A percentile compares a stretch with the other conserved stretches of the same genome.
Conservation (phyloP, 2,329 filamentous ascomycete species). For the Colletotrichum eremochloae region DNA sequence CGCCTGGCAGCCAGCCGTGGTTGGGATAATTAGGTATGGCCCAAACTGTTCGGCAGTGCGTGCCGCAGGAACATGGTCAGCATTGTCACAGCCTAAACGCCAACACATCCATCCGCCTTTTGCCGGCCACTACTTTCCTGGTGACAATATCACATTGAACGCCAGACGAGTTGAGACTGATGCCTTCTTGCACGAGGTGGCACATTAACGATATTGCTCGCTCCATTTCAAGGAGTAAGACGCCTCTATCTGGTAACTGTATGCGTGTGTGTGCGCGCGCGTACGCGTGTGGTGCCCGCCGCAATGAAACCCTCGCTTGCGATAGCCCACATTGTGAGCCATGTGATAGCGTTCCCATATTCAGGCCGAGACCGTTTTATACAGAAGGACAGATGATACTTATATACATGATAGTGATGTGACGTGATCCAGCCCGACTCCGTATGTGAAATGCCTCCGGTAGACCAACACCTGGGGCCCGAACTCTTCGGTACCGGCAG, state of each 20-base stretch:
- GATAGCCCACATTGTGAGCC: not conserved
- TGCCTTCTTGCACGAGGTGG: slow-evolving; percentile 3
- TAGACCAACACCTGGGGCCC: slow-evolving; percentile 19
- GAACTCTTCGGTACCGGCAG: slow-evolving; percentile 39
- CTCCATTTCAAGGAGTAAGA: not conserved
- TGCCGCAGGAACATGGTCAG: not conserved
- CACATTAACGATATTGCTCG: slow-evolving; percentile 10
- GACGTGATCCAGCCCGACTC: slow-evolving; percentile 21
- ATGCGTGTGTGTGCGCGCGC: not conserved
- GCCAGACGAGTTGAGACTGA: not conserved
- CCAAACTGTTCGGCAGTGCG: not conserved
- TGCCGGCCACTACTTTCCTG: not conserved
- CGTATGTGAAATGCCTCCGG: slow-evolving; percentile 13
- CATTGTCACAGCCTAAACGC: not conserved
- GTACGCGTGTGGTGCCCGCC: not conserved
- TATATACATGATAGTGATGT: slow-evolving; percentile 21
- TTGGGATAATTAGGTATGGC: not conserved
- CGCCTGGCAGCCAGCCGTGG: not conserved
- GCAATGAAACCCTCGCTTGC: slow-evolving; percentile 21
- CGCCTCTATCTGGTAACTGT: slow-evolving; percentile 10
- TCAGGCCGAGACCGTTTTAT: slow-evolving; percentile 12
- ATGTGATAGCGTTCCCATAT: not conserved
- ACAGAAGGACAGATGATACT: slow-evolving; percentile 14
- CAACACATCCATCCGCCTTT: not conserved
- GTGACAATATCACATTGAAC: not conserved